Evolutionary conservation across 441 rosid species (phyloP), one percentile per base, ranked within the genome.

Genomic region (Corymbia calophylla): DNA sequence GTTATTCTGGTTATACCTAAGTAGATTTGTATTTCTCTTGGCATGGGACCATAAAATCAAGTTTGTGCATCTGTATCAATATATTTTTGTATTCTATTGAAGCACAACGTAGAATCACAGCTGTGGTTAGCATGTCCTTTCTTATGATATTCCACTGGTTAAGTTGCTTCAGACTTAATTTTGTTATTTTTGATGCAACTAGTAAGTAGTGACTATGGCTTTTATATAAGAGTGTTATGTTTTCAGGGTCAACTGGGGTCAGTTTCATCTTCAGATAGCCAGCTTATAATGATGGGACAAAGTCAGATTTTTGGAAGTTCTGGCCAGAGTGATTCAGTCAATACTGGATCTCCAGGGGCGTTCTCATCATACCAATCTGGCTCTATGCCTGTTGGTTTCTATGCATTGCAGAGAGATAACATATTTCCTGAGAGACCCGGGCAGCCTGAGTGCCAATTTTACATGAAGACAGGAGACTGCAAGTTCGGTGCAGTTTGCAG

Each of bases 401-500:
- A 95, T 91, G 95, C 99, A 87, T 90, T 96, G 92, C 99, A 95
- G 87, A 94, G 97, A 92, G 99, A 96, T 87, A 97, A 94, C 90
- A 95, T 97, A 44, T 97, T 98, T 93, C 99, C 99, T 5, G 99
- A 98, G 94, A 96, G 99, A 95, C 99, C 99, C 4, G 99, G 98
- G 91, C 99, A 97, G 90, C 98, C 97, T 2, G 99, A 98, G 90
- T 98, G 99, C 89, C 97, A 97, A 92, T 98, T 96, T 94, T 98
- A 98, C 94, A 94, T 98, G 97, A 97, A 98, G 94, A 98, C 99
- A 56, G 99, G 99, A 56, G 99, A 97, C 91, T 98, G 99, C 93
- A 98, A 97, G 92, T 98, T 97, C 90, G 99, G 99, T 90, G 96
- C 98, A 60, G 99, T 97, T 87, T 98, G 99, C 92, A 95, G 94